Percentiles rank a stretch among this genome's conserved stretches.
These are phyloP conservation scores for Agroathelia rolfsii DNA, from an alignment of 1,284 basidiomycete species.

Conservation along the genomic window DNA sequence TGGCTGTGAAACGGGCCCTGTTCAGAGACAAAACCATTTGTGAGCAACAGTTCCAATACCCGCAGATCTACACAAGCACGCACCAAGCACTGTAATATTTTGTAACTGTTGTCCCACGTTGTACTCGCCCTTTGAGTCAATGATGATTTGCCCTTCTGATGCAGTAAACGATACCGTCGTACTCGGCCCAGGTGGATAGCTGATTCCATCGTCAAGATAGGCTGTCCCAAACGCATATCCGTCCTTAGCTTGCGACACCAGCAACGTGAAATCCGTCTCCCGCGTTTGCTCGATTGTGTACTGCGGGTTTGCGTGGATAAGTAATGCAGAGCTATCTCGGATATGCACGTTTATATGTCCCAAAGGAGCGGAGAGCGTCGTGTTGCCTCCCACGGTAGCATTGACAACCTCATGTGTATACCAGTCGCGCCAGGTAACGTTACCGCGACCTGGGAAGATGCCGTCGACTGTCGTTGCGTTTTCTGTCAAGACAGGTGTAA, in stretches of 20 bases:
- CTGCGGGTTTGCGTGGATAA: slow-evolving; percentile 35
- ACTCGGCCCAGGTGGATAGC: slow-evolving; percentile 39
- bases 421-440: slow-evolving; percentile 62
- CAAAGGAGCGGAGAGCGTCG: slow-evolving; percentile 43
- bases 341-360: slow-evolving; percentile 54
- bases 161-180: slow-evolving; percentile 33
- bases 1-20: too few species aligned
- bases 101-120: slow-evolving; percentile 30
- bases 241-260: slow-evolving; percentile 32
- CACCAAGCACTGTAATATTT: slow-evolving; percentile 42
- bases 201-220: slow-evolving; percentile 55
- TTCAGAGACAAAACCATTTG: too few species aligned
- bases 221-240: slow-evolving; percentile 35
- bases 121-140: slow-evolving; percentile 34
- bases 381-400: slow-evolving; percentile 23
- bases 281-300: slow-evolving; percentile 44
- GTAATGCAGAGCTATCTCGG: slow-evolving; percentile 34
- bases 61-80: too few species aligned
- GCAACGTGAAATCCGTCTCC: slow-evolving; percentile 31
- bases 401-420: slow-evolving; percentile 33
- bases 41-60: too few species aligned
- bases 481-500: slow-evolving; percentile 63
- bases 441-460: slow-evolving; percentile 24
- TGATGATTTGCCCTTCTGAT: slow-evolving; percentile 20
- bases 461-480: slow-evolving; percentile 41